Base-by-base conservation (phyloP, 2,329 filamentous ascomycete genomes). In the Amauroascus niger region DNA sequence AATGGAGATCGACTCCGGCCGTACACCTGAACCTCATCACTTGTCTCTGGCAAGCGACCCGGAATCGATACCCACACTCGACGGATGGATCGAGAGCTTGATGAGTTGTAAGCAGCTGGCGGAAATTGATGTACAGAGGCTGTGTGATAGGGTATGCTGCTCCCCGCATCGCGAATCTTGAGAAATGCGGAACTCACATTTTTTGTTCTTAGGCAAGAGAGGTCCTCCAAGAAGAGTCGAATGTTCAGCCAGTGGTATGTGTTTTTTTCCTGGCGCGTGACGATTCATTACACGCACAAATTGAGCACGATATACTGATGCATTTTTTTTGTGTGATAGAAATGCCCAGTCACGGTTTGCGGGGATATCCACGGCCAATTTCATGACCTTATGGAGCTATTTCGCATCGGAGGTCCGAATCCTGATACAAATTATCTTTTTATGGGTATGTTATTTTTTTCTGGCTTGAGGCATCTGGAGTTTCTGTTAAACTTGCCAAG, bases 311-410 rank as follows among this genome's bases (percentile, higher is more conserved):
- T 16, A 49, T 20, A 39, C 14, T 46, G 28, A 45, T 41, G n/a
- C n/a, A n/a, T n/a, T n/a, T n/a, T 32, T 40, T 39, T 41, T 20
- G n/a, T 30, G 20, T 46, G 30, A 32, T 16, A 28, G 47, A 54
- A 45, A 53, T 55, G 52, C 33, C 93, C 93, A 6, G 93, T 98
- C 58, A 98, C 93, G 4, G 86, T 98, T 59, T 97, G 93, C 66
- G 93, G 93, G 67, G 93, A 98, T 68, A 97, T 98, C 58, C 93
- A 98, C 72, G 93, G 93, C 63, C 93, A 98, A 73, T 97, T 97
- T 71, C 97, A 98, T 73, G 93, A 98, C 70, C 78, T 98, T 8
- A 82, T 97, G 57, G 93, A 98, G 75, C 82, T 98, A 48, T 98
- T 98, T 73, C 86, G 90, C 52, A 91, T 98, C 39, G 89, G 91